Base-by-base conservation (phyloP, 208 protist species). In the Kentomonas sorsogonicus region DNA sequence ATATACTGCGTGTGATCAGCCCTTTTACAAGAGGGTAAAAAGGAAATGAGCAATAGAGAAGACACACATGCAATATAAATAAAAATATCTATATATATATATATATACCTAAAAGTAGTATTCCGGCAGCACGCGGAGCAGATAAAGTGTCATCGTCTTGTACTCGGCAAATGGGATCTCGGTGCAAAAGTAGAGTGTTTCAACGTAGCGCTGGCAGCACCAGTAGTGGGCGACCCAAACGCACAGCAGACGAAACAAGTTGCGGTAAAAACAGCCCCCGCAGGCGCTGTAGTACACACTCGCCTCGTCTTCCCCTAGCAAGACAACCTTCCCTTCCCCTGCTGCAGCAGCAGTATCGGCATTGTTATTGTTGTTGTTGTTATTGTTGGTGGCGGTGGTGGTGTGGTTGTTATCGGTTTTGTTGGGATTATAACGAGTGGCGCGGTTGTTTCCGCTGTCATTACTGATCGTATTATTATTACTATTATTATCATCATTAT, bases 191-290 rank as follows among this genome's bases (percentile, higher is more conserved):
- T 73, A 93, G 38, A 93, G 52, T 36, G 82, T 93, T 55, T 83
- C 83, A 25, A 90, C 72, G 67, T 89, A 90, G 4, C 79, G 74
- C 76, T 90, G 83, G 43, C 68, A 83, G 20, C 72, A 71, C 9
- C 66, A 69, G 65, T 93, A 93, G 70, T 93, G 83, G n/a, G 73
- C 79, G 11, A 89, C 47, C 86, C 86, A 93, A 30, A 85, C 59
- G 56, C 86, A 93, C 39, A 93, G 63, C 41, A 93, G 64, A 3
- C 83, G 82, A 65, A 93, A 91, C 50, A 89, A 77, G 69, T 87
- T 90, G 20, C 80, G 71, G 50, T 80, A 90, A 54, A 93, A 90
- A 53, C 81, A 89, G 31, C 78, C 77, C 22, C 86, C 86, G 57
- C 74, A 81, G 34, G 54, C 53, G 39, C 53, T 39, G 66, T 83